A percentile compares a stretch with the other conserved stretches of the same genome.
These are phyloP conservation scores for Chaetomium cochliodes DNA, from an alignment of 495 filamentous ascomycete species.

Conservation along the genomic window DNA sequence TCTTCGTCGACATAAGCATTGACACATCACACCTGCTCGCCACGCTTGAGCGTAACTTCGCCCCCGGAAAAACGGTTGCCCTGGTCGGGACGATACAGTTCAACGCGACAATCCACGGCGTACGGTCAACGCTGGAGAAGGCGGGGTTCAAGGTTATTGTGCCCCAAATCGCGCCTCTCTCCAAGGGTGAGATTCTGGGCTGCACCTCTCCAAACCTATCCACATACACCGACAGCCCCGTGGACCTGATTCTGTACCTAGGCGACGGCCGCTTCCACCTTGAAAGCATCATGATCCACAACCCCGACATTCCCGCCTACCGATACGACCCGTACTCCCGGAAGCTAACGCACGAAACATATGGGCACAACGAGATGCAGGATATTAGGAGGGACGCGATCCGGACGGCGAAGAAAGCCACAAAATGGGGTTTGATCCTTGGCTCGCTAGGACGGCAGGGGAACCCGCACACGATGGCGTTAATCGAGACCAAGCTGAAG, in stretches of 20 bases:
- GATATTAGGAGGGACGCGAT: conserved; percentile 76
- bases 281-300: conserved; percentile 98
- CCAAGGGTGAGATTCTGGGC: conserved; percentile 90
- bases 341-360: conserved; percentile 83
- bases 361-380: conserved; percentile 88
- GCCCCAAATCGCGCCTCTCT: conserved; percentile 89
- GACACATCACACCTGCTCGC: conserved; percentile 82
- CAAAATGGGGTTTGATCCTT: conserved; percentile 92
- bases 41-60: conserved; percentile 86
- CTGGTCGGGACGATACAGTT: conserved; percentile 98
- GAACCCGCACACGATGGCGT: conserved; percentile 84
- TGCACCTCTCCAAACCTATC: conserved; percentile 84
- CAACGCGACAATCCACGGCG: conserved; percentile 89
- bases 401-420: conserved; percentile 64
- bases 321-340: conserved; percentile 96
- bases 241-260: conserved; percentile 87
- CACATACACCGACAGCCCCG: conserved; percentile 41
- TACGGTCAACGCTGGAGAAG: conserved; percentile 69
- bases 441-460: conserved; percentile 91
- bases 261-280: conserved; percentile 97
- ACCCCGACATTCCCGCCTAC: conserved; percentile 84
- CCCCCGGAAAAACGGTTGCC: conserved; percentile 78
- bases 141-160: conserved; percentile 81
- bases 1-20: conserved; percentile 97
- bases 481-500: conserved; percentile 74